These are phyloP conservation scores for Anthoceros angustus DNA, from an alignment of 225 moss, liverwort and hornwort species.

Conservation along the genomic window DNA sequence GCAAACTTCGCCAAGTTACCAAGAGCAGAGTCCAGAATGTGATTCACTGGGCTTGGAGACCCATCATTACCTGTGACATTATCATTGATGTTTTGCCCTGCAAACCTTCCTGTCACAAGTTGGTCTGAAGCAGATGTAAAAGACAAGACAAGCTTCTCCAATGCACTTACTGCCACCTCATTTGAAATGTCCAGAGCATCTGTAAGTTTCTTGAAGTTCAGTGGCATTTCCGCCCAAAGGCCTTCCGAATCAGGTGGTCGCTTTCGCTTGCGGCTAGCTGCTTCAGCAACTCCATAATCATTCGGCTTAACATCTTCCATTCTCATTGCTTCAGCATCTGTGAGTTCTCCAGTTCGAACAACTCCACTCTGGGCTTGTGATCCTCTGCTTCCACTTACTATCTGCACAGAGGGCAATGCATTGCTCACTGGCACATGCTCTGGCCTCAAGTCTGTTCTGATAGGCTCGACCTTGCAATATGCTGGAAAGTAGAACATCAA, in stretches of 20 bases:
- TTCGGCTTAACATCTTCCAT: slow-evolving; percentile 36
- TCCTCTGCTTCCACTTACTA: neutral
- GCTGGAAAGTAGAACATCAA: slow-evolving; percentile 49
- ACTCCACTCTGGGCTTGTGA: neutral
- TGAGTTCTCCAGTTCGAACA: neutral
- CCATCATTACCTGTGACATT: slow-evolving; percentile 22
- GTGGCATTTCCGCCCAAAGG: slow-evolving; percentile 41
- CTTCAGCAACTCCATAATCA: slow-evolving; percentile 30
- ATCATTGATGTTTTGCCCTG: slow-evolving; percentile 13
- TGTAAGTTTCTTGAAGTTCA: slow-evolving; percentile 48
- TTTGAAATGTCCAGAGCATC: slow-evolving; percentile 56
- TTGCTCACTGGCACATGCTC: slow-evolving; percentile 21
- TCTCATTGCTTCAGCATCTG: slow-evolving; percentile 5
- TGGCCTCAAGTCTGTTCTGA: slow-evolving; percentile 39
- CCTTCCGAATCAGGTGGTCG: slow-evolving; percentile 45
- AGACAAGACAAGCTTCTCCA: slow-evolving; percentile 54
- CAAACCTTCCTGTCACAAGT: slow-evolving; percentile 36
- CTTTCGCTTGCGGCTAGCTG: slow-evolving; percentile 47
- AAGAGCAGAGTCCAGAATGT: slow-evolving; percentile 23
- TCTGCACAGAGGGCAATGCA: neutral
- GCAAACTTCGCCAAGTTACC: slow-evolving; percentile 54
- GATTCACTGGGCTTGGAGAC: slow-evolving; percentile 10
- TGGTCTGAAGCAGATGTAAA: slow-evolving; percentile 68
- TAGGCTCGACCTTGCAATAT: slow-evolving; percentile 61
- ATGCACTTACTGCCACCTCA: slow-evolving; percentile 35